A percentile compares a stretch with the other conserved stretches of the same genome.
Evolutionary conservation across 1,284 basidiomycete genomes (phyloP).

Genomic region (Cryptococcus wingfieldii): DNA sequence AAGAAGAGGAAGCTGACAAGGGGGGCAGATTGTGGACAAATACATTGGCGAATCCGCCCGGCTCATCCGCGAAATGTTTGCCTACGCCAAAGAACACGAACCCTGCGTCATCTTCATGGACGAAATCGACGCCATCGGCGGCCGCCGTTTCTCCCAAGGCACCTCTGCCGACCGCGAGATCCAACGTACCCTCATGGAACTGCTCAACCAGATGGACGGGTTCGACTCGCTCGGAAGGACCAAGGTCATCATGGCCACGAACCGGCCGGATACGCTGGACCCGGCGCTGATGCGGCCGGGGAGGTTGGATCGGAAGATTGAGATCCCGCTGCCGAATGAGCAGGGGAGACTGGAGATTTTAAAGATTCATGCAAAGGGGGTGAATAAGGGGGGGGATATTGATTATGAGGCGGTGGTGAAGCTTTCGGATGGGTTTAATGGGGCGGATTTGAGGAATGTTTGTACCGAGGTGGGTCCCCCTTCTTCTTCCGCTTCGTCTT

Average conservation of each 20-base stretch:
- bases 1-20: neutral
- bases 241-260: constrained; percentile 98
- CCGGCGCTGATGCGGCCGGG: constrained; percentile 95
- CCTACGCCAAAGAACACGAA: constrained; percentile 93
- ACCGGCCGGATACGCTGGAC: constrained; percentile 94
- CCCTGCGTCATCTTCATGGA: constrained; percentile 71
- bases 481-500: neutral
- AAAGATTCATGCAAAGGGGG: constrained; percentile 92
- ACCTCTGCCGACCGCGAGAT: constrained; percentile 98
- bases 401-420: constrained; percentile 98
- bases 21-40: constrained; percentile 82
- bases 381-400: constrained; percentile 92
- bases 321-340: constrained; percentile 96
- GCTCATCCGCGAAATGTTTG: constrained; percentile 96
- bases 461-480: constrained; percentile 65
- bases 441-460: constrained; percentile 92
- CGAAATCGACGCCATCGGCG: constrained; percentile 97
- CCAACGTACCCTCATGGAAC: constrained; percentile 98
- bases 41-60: constrained; percentile 98
- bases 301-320: constrained; percentile 94
- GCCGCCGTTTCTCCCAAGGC: constrained; percentile 94
- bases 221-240: constrained; percentile 95
- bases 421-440: constrained; percentile 89
- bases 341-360: constrained; percentile 90
- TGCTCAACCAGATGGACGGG: constrained; percentile 99